Percentiles rank a stretch among this genome's conserved stretches.
Evolutionary conservation across 2,329 filamentous ascomycete species (phyloP).

Genomic region (Aspergillus glaucus): DNA sequence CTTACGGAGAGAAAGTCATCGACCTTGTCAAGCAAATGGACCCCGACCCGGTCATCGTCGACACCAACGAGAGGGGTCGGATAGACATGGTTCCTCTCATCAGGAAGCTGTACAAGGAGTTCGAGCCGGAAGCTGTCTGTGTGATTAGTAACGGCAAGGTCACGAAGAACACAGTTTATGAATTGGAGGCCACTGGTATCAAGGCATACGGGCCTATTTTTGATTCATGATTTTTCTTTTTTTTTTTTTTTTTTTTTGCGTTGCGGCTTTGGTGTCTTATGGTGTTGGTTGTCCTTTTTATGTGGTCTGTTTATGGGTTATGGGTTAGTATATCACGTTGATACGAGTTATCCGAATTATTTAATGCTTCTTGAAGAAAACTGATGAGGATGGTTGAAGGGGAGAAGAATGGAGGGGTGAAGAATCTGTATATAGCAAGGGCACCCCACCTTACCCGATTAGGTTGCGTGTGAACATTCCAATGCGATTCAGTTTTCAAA

Average conservation of each 20-base stretch:
- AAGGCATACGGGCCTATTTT: constrained; percentile 69
- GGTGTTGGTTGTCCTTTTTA: constrained; percentile 3
- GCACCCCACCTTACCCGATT: neutral
- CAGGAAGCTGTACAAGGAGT: constrained; percentile 45
- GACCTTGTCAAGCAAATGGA: constrained; percentile 53
- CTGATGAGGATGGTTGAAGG: neutral
- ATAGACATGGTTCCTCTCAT: constrained; percentile 55
- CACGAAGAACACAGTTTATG: constrained; percentile 63
- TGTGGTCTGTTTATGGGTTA: neutral
- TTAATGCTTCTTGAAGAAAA: neutral
- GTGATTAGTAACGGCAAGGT: constrained; percentile 65
- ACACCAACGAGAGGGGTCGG: constrained; percentile 56
- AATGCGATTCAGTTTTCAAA: neutral
- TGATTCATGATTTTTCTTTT: constrained; percentile 47
- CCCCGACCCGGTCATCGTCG: constrained; percentile 59
- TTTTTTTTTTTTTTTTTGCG: neutral
- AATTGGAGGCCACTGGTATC: constrained; percentile 59
- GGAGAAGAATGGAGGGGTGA: neutral
- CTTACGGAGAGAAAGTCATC: constrained; percentile 56
- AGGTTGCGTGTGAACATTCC: neutral
- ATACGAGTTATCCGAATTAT: no score
- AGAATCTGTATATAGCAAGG: neutral
- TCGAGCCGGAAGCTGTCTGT: constrained; percentile 60
- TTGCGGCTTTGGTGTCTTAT: neutral
- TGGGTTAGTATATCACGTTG: neutral